These are phyloP conservation scores for Niveomyces coronatus DNA, from an alignment of 2,329 filamentous ascomycete genomes.

Conservation along the genomic window DNA sequence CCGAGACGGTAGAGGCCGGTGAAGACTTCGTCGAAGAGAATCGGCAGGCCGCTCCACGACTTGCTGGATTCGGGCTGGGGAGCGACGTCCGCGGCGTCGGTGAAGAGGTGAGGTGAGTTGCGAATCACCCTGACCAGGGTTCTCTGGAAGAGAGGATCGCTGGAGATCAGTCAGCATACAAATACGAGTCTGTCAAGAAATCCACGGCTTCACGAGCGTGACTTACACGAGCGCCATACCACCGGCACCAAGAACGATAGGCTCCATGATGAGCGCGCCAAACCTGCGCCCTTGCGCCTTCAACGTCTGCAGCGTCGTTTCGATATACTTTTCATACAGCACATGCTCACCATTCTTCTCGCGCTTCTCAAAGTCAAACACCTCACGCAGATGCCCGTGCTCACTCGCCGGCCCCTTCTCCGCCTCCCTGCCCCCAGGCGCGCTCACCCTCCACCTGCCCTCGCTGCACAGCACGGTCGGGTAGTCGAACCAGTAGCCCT, in stretches of 20 bases:
- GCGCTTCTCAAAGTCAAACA: constrained; percentile 50
- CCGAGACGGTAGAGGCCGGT: constrained; percentile 77
- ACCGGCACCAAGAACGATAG: constrained; percentile 69
- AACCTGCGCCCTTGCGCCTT: constrained; percentile 52
- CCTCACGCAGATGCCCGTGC: constrained; percentile 38
- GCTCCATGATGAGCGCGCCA: constrained; percentile 71
- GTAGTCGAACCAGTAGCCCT: constrained; percentile 73
- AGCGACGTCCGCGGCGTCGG: constrained; percentile 13
- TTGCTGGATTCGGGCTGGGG: constrained; percentile 13
- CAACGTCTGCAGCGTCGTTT: constrained; percentile 40
- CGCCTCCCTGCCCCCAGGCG: constrained; percentile 37
- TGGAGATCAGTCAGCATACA: constrained; percentile 21
- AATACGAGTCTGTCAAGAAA: neutral
- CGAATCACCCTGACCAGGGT: constrained; percentile 60
- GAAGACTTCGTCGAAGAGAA: constrained; percentile 82
- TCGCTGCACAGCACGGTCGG: constrained; percentile 57
- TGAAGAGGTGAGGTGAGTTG: constrained; percentile 44
- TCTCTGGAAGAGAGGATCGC: constrained; percentile 72
- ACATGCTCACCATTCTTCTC: constrained; percentile 31
- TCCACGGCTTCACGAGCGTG: neutral
- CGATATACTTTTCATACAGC: constrained; percentile 53
- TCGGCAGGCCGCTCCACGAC: constrained; percentile 62
- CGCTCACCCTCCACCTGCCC: constrained; percentile 55
- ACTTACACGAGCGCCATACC: constrained; percentile 72
- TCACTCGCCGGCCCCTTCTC: constrained; percentile 32